Base-by-base conservation (phyloP, 257 asterid genomes). In the Solanum clarkiae region DNA sequence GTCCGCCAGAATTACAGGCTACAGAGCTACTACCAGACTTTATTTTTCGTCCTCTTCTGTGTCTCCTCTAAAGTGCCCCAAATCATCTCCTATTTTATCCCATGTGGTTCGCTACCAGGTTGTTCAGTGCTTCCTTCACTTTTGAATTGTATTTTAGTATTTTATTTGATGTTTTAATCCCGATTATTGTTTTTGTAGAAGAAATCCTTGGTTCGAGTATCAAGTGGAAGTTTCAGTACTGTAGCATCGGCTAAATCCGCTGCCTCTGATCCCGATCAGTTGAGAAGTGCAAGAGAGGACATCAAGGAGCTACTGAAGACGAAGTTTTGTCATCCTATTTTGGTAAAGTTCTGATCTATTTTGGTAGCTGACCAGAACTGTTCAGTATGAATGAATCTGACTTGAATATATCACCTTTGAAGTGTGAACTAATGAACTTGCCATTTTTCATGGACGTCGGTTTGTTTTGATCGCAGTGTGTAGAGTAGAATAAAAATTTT, bases 211-310 rank as follows among this genome's bases (percentile, higher is more conserved):
- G 89, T 87, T 79, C 80, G 92, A 62, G 79, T 89, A 14, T 87
- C 91, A 85, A 90, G 93, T 63, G 84, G 83, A 3, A 88, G 93
- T 72, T 94, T 91, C 86, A 89, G 95, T 55, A 87, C 97, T 17
- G 88, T 79, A 77, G 83, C 93, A 80, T 86, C 95, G 86, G 93
- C 98, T 86, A 96, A 91, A 90, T 91, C 94, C 93, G 87, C 91
- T 5, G 96, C 92, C 1, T 94, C 99, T 75, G 91, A 89, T 86
- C 92, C 95, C 47, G 94, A 92, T 86, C 97, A 97, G 90, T 84
- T 97, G 92, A 94, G 92, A 90, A 89, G 93, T 87, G 99, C 99
- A n/a, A 92, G 97, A 83, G 97, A 97, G 88, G 99, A 97, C 81
- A 92, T 97, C 9, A 93, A 92, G 79, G 93, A 92, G 88, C 93